These are phyloP conservation scores for Dovyalis caffra DNA, from an alignment of 345 rosid genomes.

Conservation along the genomic window DNA sequence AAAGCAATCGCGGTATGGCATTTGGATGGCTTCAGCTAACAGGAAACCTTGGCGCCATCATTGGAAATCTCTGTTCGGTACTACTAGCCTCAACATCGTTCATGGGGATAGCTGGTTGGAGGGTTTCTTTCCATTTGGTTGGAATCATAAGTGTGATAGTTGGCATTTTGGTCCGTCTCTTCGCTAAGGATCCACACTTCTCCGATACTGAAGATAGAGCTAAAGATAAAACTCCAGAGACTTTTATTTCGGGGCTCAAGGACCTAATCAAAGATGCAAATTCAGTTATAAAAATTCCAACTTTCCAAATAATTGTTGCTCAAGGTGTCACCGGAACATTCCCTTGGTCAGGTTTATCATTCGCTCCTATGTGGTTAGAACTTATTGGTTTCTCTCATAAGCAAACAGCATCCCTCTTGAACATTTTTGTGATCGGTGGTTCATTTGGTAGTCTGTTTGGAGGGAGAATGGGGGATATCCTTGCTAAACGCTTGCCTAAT, in stretches of 20 bases:
- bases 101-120: slow-evolving; percentile 73
- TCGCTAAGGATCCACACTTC: slow-evolving; percentile 67
- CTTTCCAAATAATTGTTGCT: slow-evolving; percentile 68
- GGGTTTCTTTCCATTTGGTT: slow-evolving; percentile 68
- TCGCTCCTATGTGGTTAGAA: slow-evolving; percentile 66
- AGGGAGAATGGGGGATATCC: slow-evolving; percentile 60
- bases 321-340: slow-evolving; percentile 65
- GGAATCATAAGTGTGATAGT: slow-evolving; percentile 59
- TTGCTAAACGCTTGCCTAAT: slow-evolving; percentile 47
- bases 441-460: slow-evolving; percentile 52
- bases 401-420: slow-evolving; percentile 46
- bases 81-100: slow-evolving; percentile 64
- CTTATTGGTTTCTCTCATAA: slow-evolving; percentile 64
- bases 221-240: slow-evolving; percentile 15
- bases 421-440: slow-evolving; percentile 36
- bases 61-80: slow-evolving; percentile 54
- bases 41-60: slow-evolving; percentile 54
- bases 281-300: slow-evolving; percentile 48
- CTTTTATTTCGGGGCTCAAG: slow-evolving; percentile 42
- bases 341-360: slow-evolving; percentile 64
- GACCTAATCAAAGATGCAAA: slow-evolving; percentile 49
- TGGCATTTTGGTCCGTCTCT: slow-evolving; percentile 52
- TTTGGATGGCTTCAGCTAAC: slow-evolving; percentile 81
- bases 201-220: slow-evolving; percentile 14
- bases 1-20: slow-evolving; percentile 68